These are phyloP conservation scores for Saprolegnia diclina DNA, from an alignment of 352 stramenopile species.

Conservation along the genomic window DNA sequence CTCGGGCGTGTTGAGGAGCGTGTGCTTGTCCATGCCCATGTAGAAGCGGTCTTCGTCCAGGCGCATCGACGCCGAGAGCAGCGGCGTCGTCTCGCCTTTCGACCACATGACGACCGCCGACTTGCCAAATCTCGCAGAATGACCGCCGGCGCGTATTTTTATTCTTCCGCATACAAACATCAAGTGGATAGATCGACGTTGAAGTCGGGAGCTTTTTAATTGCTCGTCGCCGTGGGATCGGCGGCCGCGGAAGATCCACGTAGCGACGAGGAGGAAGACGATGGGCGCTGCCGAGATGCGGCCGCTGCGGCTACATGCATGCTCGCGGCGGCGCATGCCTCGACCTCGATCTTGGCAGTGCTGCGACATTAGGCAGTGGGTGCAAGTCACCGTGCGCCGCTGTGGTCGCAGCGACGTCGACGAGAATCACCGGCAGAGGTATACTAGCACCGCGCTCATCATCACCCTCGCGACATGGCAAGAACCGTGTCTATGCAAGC, in stretches of 20 bases:
- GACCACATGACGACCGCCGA: neutral
- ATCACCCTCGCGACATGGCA: no score
- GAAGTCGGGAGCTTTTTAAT: neutral
- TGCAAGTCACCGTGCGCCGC: no score
- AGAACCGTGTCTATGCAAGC: no score
- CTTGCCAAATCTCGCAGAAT: no score
- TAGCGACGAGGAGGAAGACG: neutral
- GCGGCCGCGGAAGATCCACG: neutral
- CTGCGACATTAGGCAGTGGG: no score
- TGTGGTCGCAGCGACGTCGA: no score
- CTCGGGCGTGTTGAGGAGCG: constrained; percentile 58
- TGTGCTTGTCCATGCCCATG: constrained; percentile 75
- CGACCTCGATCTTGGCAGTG: no score
- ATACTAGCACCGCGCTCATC: no score
- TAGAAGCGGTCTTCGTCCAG: constrained; percentile 59
- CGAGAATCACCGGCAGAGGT: no score
- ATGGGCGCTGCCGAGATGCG: neutral
- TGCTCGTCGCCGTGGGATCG: neutral
- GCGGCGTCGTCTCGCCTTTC: constrained; percentile 16
- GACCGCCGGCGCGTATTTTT: neutral
- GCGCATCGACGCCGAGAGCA: constrained; percentile 24
- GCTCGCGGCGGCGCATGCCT: no score
- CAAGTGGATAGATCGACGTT: neutral
- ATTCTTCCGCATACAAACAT: constrained; percentile 11
- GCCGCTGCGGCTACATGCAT: neutral